Base-by-base conservation (phyloP, 768 basidiomycete genomes). In the Fistulinella prunicolor region DNA sequence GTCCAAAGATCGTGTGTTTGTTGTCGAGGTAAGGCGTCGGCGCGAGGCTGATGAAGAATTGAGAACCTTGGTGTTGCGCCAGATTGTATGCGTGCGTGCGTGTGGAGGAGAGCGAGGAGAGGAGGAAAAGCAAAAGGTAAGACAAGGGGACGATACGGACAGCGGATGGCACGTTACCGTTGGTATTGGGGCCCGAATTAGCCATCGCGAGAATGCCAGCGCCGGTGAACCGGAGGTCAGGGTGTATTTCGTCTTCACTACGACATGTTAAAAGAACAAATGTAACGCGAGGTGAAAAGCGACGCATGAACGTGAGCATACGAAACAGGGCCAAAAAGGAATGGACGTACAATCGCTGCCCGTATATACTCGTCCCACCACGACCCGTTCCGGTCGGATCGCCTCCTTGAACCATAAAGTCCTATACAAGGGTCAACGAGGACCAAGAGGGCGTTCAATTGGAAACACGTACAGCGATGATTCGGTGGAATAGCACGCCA, bases 201-300 rank as follows among this genome's bases (percentile, higher is more conserved):
- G 96, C 96, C 90, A 93, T 92, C 9, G 91, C 93, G 21, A 98
- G 81, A 49, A 97, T 94, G 19, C 95, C 95, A 36, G 94, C 94
- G 16, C 95, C 95, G 2, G 93, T 94, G 72, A 97, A 97, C 40
- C 94, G 76, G 57, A 97, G 70, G 13, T 96, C 94, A 1, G 90
- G 85, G 58, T 91, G 81, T 43, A 97, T 81, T 63, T 96, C 94
- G 66, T 96, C 94, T 67, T 90, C 83, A 57, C 91, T 92, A 60
- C 3, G 36, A 37, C n/a, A 12, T 17, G 9, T 10, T 13, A 17
- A 2, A 9, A 9, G 30, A 16, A 34, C 22, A 6, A 5, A 16
- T 34, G 26, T 28, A 10, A 28, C 26, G 10, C 5, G 7, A 16
- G 32, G 14, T 34, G 32, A 12, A 9, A 21, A 23, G 6, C 41